Evolutionary conservation across 2,329 filamentous ascomycete genomes (phyloP).

Genomic region (Clonostachys byssicola): DNA sequence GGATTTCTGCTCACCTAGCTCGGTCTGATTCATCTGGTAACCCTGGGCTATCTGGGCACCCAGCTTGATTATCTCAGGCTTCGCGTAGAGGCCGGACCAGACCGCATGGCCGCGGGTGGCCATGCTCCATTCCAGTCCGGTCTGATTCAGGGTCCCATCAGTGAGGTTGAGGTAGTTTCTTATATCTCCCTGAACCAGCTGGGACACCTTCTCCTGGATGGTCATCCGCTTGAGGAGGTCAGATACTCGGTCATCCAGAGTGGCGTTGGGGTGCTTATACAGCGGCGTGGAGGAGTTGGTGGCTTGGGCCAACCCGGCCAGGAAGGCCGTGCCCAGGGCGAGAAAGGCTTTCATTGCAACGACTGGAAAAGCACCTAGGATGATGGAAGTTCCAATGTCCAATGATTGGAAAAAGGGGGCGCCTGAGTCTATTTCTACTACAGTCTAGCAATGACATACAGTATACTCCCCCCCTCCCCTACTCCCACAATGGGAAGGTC

Average conservation of each 20-base stretch:
- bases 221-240: slow-evolving; percentile 72
- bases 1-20: slow-evolving; percentile 15
- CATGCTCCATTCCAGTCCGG: slow-evolving; percentile 65
- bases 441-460: too few relatives aligned
- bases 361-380: too few relatives aligned
- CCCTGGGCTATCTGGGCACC: slow-evolving; percentile 64
- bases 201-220: slow-evolving; percentile 67
- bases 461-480: too few relatives aligned
- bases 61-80: slow-evolving; percentile 57
- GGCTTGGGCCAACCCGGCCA: slow-evolving; percentile 15
- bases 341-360: slow-evolving; percentile 1
- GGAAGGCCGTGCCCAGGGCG: slow-evolving; percentile 11
- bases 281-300: slow-evolving; percentile 23
- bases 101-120: slow-evolving; percentile 62
- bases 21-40: slow-evolving; percentile 52
- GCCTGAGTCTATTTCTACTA: too few relatives aligned
- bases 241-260: slow-evolving; percentile 59
- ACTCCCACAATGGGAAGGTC: neutral
- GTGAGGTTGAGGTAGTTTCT: slow-evolving; percentile 71
- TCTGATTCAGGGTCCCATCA: slow-evolving; percentile 61
- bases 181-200: slow-evolving; percentile 67
- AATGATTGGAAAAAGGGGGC: too few relatives aligned
- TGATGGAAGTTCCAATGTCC: too few relatives aligned
- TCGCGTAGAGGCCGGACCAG: slow-evolving; percentile 66
- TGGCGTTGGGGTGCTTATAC: slow-evolving; percentile 61